Conservation (phyloP, 2,329 filamentous ascomycete genomes). For the Cladophialophora exuberans region DNA sequence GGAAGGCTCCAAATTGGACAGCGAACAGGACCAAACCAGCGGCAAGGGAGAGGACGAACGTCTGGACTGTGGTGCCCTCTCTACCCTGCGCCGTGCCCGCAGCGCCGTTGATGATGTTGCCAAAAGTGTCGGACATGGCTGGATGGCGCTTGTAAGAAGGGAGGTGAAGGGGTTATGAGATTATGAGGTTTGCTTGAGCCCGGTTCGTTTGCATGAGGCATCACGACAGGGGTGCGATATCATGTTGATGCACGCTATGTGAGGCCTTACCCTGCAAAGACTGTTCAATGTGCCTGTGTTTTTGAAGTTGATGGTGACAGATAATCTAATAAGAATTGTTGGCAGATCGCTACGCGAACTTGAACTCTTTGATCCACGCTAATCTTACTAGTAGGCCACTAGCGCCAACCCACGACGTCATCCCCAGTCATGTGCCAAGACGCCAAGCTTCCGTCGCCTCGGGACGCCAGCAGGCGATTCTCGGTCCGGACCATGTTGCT, state of each 20-base stretch:
- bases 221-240: not conserved
- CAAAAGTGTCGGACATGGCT: conserved; percentile 21
- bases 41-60: conserved; percentile 36
- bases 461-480: no score
- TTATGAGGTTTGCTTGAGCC: not conserved
- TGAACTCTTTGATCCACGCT: not conserved
- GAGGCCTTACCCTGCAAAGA: conserved; percentile 3
- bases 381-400: no score
- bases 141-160: not conserved
- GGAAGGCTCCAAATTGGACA: conserved; percentile 34
- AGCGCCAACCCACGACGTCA: not conserved
- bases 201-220: conserved; percentile 4
- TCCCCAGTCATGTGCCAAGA: not conserved
- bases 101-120: conserved; percentile 34
- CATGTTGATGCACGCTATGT: not conserved
- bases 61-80: conserved; percentile 35
- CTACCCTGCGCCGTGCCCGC: conserved; percentile 36
- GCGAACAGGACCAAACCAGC: conserved; percentile 36
- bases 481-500: no score
- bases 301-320: conserved; percentile 5
- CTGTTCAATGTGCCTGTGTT: not conserved
- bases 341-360: no score
- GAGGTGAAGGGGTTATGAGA: not conserved
- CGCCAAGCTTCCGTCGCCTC: no score
- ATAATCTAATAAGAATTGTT: not conserved